Percentiles rank a stretch among this genome's conserved stretches.
phyloP scores from a whole-genome alignment of 768 basidiomycete genomes.

The Pleurotus sapidus region DNA sequence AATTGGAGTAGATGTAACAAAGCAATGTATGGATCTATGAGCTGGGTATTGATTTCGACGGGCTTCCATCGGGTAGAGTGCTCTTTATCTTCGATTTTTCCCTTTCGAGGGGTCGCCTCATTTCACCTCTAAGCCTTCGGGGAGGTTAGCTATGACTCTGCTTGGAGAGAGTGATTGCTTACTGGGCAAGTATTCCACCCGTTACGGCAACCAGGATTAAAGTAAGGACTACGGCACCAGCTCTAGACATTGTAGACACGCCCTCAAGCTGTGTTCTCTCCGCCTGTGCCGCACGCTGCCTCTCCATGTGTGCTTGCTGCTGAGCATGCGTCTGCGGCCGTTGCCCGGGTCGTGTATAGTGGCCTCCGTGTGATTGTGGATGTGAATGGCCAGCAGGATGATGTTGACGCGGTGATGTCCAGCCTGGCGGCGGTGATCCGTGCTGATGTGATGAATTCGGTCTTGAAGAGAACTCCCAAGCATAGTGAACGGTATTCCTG shows the following conservation, averaged over 20 bases:
- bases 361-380: background rate
- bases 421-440: slow-evolving; percentile 6
- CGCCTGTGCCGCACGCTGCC: slow-evolving; percentile 6
- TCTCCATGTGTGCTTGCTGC: slow-evolving; percentile 2
- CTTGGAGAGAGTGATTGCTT: too few species aligned
- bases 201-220: slow-evolving; percentile 12
- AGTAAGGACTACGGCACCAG: slow-evolving; percentile 14
- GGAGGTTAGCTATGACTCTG: too few species aligned
- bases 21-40: background rate
- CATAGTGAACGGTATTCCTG: slow-evolving; percentile 13
- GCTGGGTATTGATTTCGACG: background rate
- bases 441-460: background rate
- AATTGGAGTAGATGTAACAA: slow-evolving; percentile 2
- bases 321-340: slow-evolving; percentile 1
- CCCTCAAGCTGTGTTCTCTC: slow-evolving; percentile 23
- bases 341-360: slow-evolving; percentile 3
- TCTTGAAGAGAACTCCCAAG: slow-evolving; percentile 2
- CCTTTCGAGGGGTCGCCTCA: too few species aligned
- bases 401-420: slow-evolving; percentile 1
- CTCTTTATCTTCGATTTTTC: too few species aligned
- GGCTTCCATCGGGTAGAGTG: background rate
- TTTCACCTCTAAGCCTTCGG: too few species aligned
- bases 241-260: slow-evolving; percentile 14
- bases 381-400: background rate
- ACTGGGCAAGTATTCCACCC: too few species aligned